These are phyloP conservation scores for Pseudognaphalium luteoalbum DNA, from an alignment of 129 eudicot species.

Conservation along the genomic window DNA sequence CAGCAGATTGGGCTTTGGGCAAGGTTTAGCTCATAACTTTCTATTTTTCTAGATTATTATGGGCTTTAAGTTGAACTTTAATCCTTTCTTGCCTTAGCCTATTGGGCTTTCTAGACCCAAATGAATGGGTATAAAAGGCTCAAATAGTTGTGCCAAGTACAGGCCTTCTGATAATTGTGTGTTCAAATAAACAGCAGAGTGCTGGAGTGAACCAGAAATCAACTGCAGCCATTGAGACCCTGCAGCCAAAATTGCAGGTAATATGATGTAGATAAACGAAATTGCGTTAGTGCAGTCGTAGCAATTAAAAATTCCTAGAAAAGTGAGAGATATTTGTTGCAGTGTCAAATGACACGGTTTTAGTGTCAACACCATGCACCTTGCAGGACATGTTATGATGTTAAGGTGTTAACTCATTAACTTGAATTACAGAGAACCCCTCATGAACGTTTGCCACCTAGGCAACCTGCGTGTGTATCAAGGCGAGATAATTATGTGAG, in stretches of 20 bases:
- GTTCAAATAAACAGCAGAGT: neutral
- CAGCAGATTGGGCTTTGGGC: slow-evolving; percentile 17
- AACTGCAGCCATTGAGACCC: neutral
- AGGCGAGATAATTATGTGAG: neutral
- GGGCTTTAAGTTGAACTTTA: slow-evolving; percentile 3
- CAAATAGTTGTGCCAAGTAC: neutral
- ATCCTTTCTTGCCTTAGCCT: neutral
- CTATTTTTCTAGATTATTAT: neutral
- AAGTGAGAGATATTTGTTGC: too few relatives aligned
- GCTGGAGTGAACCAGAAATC: neutral
- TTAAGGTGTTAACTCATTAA: neutral
- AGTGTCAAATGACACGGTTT: neutral
- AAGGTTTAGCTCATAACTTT: neutral
- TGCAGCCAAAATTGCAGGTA: slow-evolving; percentile 2
- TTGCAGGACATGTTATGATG: neutral
- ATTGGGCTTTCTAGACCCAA: neutral
- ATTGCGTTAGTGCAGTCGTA: neutral
- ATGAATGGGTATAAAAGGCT: neutral
- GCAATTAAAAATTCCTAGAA: too few relatives aligned
- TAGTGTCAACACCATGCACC: neutral
- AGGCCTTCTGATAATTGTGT: neutral
- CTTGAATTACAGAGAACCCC: slow-evolving; percentile 1
- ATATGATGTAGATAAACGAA: neutral
- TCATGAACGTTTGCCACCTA: slow-evolving; percentile 4
- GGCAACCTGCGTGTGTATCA: slow-evolving; percentile 5